These are phyloP conservation scores for Penstemon eatonii DNA, from an alignment of 257 asterid genomes.

Conservation along the genomic window DNA sequence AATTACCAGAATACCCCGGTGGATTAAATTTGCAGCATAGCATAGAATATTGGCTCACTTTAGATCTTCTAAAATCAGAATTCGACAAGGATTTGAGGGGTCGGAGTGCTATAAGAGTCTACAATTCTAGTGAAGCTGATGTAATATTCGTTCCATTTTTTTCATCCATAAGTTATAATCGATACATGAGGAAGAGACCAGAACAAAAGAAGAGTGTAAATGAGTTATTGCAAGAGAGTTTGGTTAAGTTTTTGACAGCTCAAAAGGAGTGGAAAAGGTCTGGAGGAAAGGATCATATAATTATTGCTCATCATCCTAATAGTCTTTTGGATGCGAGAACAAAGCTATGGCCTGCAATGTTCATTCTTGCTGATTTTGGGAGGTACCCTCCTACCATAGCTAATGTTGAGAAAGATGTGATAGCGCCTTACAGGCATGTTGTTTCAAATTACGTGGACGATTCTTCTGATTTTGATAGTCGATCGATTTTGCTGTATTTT, in stretches of 20 bases:
- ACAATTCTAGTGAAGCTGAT: constrained; percentile 84
- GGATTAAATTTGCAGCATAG: constrained; percentile 95
- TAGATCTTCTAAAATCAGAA: constrained; percentile 78
- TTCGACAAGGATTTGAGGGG: constrained; percentile 33
- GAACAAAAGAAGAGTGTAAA: constrained; percentile 51
- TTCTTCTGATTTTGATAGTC: constrained; percentile 62
- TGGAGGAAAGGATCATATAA: constrained; percentile 73
- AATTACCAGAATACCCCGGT: constrained; percentile 79
- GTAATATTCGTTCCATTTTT: constrained; percentile 87
- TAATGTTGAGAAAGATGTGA: constrained; percentile 79
- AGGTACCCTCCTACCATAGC: constrained; percentile 90
- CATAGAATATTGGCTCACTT: constrained; percentile 87
- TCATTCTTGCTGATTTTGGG: constrained; percentile 82
- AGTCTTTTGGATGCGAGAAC: constrained; percentile 76
- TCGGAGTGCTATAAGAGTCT: constrained; percentile 63
- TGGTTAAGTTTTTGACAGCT: constrained; percentile 59
- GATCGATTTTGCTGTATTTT: constrained; percentile 77
- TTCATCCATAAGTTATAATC: constrained; percentile 77
- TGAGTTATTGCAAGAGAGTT: constrained; percentile 60
- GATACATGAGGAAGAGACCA: constrained; percentile 55
- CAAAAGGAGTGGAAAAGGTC: constrained; percentile 83
- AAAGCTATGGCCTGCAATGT: constrained; percentile 89
- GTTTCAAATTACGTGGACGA: constrained; percentile 55
- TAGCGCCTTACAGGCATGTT: constrained; percentile 90
- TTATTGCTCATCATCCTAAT: constrained; percentile 95